Percentiles rank a stretch among this genome's conserved stretches.
Evolutionary conservation across 441 rosid species (phyloP).

Genomic region (Sinapis alba): DNA sequence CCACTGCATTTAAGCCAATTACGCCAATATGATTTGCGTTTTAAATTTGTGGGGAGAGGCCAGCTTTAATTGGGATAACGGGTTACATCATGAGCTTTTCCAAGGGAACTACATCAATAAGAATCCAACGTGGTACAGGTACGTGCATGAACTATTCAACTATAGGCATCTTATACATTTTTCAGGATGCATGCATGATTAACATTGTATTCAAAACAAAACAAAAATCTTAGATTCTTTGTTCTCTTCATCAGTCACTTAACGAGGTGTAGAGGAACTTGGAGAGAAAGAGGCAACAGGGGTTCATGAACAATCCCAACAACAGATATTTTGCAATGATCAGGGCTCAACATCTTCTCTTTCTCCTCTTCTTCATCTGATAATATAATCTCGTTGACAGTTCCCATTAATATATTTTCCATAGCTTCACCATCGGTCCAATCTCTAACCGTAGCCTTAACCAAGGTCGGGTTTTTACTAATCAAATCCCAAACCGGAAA

Average conservation of each 20-base stretch:
- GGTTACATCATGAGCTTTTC: neutral
- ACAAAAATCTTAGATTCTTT: neutral
- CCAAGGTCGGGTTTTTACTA: slow-evolving; percentile 49
- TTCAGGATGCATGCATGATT: neutral
- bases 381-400: slow-evolving; percentile 23
- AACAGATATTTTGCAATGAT: slow-evolving; percentile 55
- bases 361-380: slow-evolving; percentile 1
- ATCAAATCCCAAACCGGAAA: slow-evolving; percentile 86
- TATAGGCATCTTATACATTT: neutral
- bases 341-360: slow-evolving; percentile 34
- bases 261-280: slow-evolving; percentile 43
- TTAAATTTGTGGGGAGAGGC: neutral
- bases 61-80: neutral
- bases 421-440: slow-evolving; percentile 82
- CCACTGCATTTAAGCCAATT: too few species aligned
- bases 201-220: neutral
- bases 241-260: slow-evolving; percentile 7
- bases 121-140: neutral
- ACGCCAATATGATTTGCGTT: too few species aligned
- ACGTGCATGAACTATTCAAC: slow-evolving; percentile 1
- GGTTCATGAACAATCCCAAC: slow-evolving; percentile 47
- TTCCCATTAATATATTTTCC: slow-evolving; percentile 47
- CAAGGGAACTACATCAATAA: neutral
- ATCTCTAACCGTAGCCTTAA: slow-evolving; percentile 68
- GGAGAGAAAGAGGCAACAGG: slow-evolving; percentile 45